These are phyloP conservation scores for Colletotrichum cordylinicola DNA, from an alignment of 2,329 filamentous ascomycete genomes.

Conservation along the genomic window DNA sequence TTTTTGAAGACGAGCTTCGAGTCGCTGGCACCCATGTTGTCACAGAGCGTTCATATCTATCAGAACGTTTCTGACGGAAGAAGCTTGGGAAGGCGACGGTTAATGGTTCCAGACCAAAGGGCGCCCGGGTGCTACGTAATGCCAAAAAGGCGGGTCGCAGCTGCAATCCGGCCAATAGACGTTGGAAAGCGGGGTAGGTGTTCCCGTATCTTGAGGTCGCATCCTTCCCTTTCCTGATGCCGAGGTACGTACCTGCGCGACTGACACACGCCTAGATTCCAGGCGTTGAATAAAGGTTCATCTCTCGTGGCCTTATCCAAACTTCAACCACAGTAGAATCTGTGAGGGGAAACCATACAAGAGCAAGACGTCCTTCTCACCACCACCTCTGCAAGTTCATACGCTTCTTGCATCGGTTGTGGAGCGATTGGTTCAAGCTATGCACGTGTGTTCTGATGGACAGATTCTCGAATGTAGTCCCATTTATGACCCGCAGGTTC, in stretches of 20 bases:
- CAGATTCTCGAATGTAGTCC: background rate
- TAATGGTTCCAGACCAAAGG: constrained; percentile 9
- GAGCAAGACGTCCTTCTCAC: background rate
- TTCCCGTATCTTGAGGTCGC: background rate
- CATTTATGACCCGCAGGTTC: background rate
- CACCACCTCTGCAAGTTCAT: background rate
- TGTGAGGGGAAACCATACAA: background rate
- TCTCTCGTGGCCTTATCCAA: background rate
- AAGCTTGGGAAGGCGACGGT: constrained; percentile 11
- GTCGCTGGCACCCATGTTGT: constrained; percentile 91
- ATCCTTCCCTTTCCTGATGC: background rate
- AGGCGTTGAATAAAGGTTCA: background rate
- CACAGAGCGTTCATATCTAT: constrained; percentile 18
- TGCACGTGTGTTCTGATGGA: background rate
- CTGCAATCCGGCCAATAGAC: constrained; percentile 3
- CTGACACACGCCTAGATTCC: background rate
- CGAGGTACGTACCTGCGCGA: background rate
- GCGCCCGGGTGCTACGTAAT: constrained; percentile 20
- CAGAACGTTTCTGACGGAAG: background rate
- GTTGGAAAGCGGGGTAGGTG: constrained; percentile 4
- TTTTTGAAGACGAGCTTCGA: constrained; percentile 99
- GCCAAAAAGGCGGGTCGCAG: background rate
- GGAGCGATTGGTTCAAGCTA: background rate
- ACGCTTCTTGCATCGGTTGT: background rate
- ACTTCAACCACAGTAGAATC: background rate